phyloP scores from a whole-genome alignment of 2,329 filamentous ascomycete species.

The Phialophora macrospora region DNA sequence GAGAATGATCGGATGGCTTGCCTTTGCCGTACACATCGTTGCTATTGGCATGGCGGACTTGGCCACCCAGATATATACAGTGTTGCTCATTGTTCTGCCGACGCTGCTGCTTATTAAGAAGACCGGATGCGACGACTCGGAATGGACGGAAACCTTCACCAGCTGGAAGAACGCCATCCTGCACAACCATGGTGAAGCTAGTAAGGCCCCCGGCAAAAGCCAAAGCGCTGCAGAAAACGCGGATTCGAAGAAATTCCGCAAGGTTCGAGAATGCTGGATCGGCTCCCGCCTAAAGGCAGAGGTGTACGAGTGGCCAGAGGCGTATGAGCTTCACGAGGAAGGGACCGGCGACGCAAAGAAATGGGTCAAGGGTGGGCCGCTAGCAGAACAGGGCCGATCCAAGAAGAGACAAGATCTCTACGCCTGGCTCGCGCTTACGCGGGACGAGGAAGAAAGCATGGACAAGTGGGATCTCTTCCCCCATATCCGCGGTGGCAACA shows the following conservation, averaged over 20 bases:
- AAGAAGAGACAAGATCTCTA: conserved; percentile 34
- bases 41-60: conserved; percentile 33
- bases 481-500: conserved; percentile 27
- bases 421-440: conserved; percentile 32
- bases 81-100: conserved; percentile 31
- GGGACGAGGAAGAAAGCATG: conserved; percentile 32
- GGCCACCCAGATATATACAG: conserved; percentile 31
- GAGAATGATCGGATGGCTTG: conserved; percentile 32
- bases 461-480: conserved; percentile 36
- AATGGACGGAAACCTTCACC: conserved; percentile 23
- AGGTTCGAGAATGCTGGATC: conserved; percentile 26
- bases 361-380: conserved; percentile 11
- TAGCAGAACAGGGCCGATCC: conserved; percentile 16
- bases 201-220: neutral
- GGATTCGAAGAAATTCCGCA: conserved; percentile 11
- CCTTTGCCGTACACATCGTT: conserved; percentile 34
- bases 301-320: conserved; percentile 32
- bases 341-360: neutral
- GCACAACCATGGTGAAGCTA: neutral
- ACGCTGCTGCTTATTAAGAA: conserved; percentile 29
- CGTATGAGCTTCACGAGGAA: conserved; percentile 25
- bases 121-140: conserved; percentile 33
- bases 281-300: conserved; percentile 32
- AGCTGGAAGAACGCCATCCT: conserved; percentile 14
- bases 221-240: conserved; percentile 10